These are phyloP conservation scores for Pelargonium cotyledonis DNA, from an alignment of 441 rosid species.

Conservation along the genomic window DNA sequence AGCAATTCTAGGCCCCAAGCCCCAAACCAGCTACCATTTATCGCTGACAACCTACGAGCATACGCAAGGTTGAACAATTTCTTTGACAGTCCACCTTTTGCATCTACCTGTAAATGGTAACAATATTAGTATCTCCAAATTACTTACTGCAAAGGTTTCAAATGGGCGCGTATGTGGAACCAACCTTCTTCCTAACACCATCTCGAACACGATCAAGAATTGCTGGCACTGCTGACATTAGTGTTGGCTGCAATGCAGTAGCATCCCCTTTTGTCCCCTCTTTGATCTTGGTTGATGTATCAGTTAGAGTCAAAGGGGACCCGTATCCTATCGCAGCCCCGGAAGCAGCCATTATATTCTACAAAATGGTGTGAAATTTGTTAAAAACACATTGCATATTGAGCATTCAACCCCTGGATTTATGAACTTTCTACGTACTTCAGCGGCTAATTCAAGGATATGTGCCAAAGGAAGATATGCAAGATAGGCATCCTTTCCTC, in stretches of 20 bases:
- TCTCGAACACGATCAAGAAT: slow-evolving; percentile 96
- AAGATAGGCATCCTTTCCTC: slow-evolving; percentile 72
- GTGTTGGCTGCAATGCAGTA: slow-evolving; percentile 64
- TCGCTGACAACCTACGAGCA: slow-evolving; percentile 75
- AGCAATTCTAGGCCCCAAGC: slow-evolving; percentile 89
- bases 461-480: slow-evolving; percentile 95
- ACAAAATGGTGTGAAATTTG: slow-evolving; percentile 22
- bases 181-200: slow-evolving; percentile 91
- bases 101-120: slow-evolving; percentile 50
- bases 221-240: slow-evolving; percentile 99
- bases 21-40: slow-evolving; percentile 92
- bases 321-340: slow-evolving; percentile 98
- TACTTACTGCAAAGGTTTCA: background rate
- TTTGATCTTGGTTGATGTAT: slow-evolving; percentile 87
- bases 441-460: slow-evolving; percentile 94
- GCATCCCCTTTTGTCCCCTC: slow-evolving; percentile 91
- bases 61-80: slow-evolving; percentile 84
- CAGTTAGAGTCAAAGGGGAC: slow-evolving; percentile 87
- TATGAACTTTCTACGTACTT: slow-evolving; percentile 36
- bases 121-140: background rate
- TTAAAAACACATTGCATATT: slow-evolving; percentile 6
- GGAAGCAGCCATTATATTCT: slow-evolving; percentile 72
- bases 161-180: slow-evolving; percentile 6
- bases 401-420: background rate
- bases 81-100: slow-evolving; percentile 79